These are phyloP conservation scores for Pseudophaeomoniella oleicola DNA, from an alignment of 2,329 filamentous ascomycete genomes.

Conservation along the genomic window DNA sequence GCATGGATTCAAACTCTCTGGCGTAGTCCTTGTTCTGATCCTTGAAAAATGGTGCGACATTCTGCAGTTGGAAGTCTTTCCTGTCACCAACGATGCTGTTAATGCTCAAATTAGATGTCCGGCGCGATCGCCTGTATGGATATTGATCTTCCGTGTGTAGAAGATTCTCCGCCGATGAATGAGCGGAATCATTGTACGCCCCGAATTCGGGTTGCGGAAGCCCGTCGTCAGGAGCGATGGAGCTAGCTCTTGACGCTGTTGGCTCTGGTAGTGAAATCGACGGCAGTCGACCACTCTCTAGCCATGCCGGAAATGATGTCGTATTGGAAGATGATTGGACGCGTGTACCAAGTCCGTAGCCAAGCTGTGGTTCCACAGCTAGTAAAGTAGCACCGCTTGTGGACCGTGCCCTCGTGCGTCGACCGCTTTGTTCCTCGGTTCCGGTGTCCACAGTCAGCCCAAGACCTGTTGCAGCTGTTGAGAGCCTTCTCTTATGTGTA, in stretches of 20 bases:
- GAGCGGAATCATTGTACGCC: background rate
- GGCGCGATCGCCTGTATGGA: background rate
- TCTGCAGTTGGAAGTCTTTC: conserved; percentile 17
- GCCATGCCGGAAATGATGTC: background rate
- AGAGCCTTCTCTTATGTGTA: background rate
- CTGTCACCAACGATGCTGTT: background rate
- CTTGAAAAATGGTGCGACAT: conserved; percentile 35
- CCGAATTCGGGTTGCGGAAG: background rate
- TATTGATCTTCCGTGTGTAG: background rate
- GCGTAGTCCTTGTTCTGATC: conserved; percentile 40
- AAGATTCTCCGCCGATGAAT: background rate
- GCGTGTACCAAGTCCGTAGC: background rate
- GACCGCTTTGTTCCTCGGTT: background rate
- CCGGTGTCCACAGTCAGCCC: background rate
- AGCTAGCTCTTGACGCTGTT: background rate
- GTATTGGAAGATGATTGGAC: background rate
- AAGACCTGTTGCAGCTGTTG: background rate
- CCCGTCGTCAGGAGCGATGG: background rate
- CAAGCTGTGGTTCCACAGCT: background rate
- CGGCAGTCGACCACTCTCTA: background rate
- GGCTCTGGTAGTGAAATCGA: background rate
- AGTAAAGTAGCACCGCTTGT: background rate
- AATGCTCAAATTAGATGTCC: background rate
- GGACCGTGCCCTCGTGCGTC: background rate
- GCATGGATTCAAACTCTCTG: conserved; percentile 33